Evolutionary conservation across 768 basidiomycete species (phyloP).

Genomic region (Lentinula lateritia): DNA sequence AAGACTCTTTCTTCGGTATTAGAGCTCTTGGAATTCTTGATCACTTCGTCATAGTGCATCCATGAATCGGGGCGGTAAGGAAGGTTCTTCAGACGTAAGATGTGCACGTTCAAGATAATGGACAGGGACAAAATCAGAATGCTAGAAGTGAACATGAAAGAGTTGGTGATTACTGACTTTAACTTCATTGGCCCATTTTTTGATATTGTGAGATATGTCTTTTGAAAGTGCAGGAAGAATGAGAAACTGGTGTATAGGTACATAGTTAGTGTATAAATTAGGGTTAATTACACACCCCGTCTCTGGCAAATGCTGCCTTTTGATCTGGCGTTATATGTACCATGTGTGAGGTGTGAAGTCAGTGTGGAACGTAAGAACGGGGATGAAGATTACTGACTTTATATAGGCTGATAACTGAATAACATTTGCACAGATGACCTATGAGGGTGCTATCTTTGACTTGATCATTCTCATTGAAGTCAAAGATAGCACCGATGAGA

Average conservation of each 20-base stretch:
- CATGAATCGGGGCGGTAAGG: conserved; percentile 10
- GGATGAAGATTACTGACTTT: too few species aligned
- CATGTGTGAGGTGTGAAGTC: neutral
- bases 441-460: too few species aligned
- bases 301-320: neutral
- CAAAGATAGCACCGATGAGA: too few species aligned
- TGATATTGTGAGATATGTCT: conserved; percentile 1
- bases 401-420: too few species aligned
- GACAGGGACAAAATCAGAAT: neutral
- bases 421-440: too few species aligned
- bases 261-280: neutral
- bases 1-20: conserved; percentile 3
- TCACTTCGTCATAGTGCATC: conserved; percentile 14
- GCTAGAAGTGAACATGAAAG: too few species aligned
- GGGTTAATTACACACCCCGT: neutral
- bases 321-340: neutral
- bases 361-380: neutral
- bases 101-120: neutral
- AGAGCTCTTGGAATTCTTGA: neutral
- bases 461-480: too few species aligned
- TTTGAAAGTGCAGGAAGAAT: conserved; percentile 7
- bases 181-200: conserved; percentile 11
- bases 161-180: conserved; percentile 1
- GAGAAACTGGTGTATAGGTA: conserved; percentile 6
- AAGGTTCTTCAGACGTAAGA: neutral